Evolutionary conservation across 2,329 filamentous ascomycete species (phyloP), one percentile per base, ranked within the genome.

Genomic region (Aureobasidium sp.): DNA sequence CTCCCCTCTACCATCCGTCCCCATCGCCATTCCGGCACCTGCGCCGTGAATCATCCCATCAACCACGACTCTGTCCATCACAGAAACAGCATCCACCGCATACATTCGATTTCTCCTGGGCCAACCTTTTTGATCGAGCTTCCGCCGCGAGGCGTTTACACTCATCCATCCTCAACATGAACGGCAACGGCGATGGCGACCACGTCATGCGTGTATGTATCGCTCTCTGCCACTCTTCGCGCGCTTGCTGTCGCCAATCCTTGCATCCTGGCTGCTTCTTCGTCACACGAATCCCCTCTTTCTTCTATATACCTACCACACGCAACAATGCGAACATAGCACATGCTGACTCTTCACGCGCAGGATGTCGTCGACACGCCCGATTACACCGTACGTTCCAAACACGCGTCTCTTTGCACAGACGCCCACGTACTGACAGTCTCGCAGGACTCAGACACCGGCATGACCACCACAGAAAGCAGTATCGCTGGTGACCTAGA

Each of bases 401-500:
- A 40, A 52, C 45, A 17, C 45, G 35, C 27, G 6, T 7, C 14
- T 27, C 11, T 24, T 7, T 6, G 14, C 11, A 19, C 21, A 3
- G 39, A 24, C 25, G 16, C 29, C n/a, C 27, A 39, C 16, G 7
- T 16, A 53, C 25, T 53, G 21, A 53, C 25, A 40, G 6, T 2
- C n/a, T 11, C 4, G 6, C 6, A 53, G 51, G 81, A 85, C 65
- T 83, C 81, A 6, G 81, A 85, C 62, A 83, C 80, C 54, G 80
- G 82, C 60, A 79, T 79, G 32, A 83, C 84, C 61, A 83, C 81
- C 41, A 81, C 79, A 54, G 88, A 87, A 51, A 95, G 88, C 73
- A 96, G 90, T 69, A 82, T 95, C 61, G 83, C 79, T 53, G 91
- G 90, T 51, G 91, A 96, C 61, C 71, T 74, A 38, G 72, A 74